Evolutionary conservation across 108 stramenopile genomes (phyloP).

Genomic region (Discostella pseudostelligera): DNA sequence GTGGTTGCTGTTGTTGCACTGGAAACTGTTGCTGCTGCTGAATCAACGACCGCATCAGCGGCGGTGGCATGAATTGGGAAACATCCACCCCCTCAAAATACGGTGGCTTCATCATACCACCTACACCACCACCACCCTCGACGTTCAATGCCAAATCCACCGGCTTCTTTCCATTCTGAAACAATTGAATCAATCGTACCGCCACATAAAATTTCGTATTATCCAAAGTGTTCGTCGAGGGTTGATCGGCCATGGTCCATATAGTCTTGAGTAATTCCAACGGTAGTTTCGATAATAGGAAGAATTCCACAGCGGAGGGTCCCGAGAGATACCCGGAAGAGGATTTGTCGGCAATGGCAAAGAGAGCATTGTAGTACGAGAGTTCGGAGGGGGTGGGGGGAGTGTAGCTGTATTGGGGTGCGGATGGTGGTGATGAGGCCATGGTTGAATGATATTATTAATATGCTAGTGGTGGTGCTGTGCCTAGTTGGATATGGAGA

Average conservation of each 20-base stretch:
- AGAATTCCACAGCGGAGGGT: constrained; percentile 82
- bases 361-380: constrained; percentile 84
- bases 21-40: constrained; percentile 10
- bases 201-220: constrained; percentile 70
- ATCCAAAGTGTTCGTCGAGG: constrained; percentile 63
- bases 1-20: constrained; percentile 29
- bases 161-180: constrained; percentile 77
- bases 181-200: constrained; percentile 78
- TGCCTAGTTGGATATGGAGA: no score
- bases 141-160: constrained; percentile 56
- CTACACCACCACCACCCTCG: constrained; percentile 50
- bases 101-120: constrained; percentile 43
- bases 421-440: neutral
- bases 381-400: constrained; percentile 34
- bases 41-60: constrained; percentile 5
- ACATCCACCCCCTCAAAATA: constrained; percentile 70
- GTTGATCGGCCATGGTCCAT: constrained; percentile 82
- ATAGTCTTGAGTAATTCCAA: constrained; percentile 79
- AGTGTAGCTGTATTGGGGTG: constrained; percentile 23
- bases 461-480: neutral
- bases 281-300: constrained; percentile 81
- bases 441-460: no score
- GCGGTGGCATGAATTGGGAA: neutral
- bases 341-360: constrained; percentile 71
- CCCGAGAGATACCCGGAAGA: constrained; percentile 66